Evolutionary conservation across 1,139 yeast genomes (phyloP).

Genomic region (Yamadazyma oceani): DNA sequence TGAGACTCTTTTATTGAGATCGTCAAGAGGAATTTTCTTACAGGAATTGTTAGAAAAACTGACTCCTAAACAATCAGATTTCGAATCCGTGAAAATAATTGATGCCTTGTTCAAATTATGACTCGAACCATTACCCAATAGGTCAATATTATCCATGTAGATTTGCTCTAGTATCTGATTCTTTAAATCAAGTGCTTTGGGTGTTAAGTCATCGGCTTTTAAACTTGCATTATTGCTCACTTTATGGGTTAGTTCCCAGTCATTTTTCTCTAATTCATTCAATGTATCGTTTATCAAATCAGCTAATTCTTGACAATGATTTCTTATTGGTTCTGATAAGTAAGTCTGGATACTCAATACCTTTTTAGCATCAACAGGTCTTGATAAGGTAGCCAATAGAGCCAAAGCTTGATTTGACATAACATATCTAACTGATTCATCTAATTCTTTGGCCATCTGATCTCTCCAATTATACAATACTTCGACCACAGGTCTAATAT

Average conservation of each 20-base stretch:
- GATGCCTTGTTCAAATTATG: neutral
- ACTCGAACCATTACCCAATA: constrained; percentile 6
- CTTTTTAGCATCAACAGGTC: constrained; percentile 60
- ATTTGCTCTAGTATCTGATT: constrained; percentile 21
- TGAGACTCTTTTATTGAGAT: constrained; percentile 5
- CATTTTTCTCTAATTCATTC: constrained; percentile 27
- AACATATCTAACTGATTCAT: constrained; percentile 80
- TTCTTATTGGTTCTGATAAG: constrained; percentile 57
- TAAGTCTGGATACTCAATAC: constrained; percentile 53
- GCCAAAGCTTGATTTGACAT: constrained; percentile 82
- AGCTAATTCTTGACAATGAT: constrained; percentile 58
- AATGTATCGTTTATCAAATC: constrained; percentile 46
- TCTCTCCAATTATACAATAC: constrained; percentile 85
- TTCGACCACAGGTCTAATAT: constrained; percentile 57
- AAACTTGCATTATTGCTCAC: constrained; percentile 4
- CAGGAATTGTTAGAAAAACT: constrained; percentile 6
- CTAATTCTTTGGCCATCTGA: constrained; percentile 63
- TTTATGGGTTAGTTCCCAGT: constrained; percentile 32
- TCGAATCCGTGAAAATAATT: constrained; percentile 3
- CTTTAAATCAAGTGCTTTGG: constrained; percentile 5
- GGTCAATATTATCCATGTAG: constrained; percentile 11
- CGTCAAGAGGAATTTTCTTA: constrained; percentile 1
- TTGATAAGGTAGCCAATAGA: constrained; percentile 51
- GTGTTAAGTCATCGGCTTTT: constrained; percentile 1
- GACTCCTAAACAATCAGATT: constrained; percentile 7